phyloP scores from a whole-genome alignment of 768 basidiomycete species.

The Nidularia sp. region DNA sequence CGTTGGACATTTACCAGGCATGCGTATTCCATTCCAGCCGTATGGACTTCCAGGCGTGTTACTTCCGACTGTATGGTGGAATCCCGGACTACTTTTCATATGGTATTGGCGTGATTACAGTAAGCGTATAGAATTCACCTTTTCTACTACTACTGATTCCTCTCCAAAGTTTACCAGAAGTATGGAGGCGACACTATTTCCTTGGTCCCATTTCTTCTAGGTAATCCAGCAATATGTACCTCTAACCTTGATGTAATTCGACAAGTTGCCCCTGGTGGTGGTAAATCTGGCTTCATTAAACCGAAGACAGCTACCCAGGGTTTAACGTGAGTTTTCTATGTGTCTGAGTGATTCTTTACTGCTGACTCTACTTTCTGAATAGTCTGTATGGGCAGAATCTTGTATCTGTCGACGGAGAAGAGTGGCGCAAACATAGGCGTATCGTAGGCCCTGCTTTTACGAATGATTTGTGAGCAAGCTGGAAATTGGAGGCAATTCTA shows the following conservation, averaged over 20 bases:
- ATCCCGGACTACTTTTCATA: conserved; percentile 14
- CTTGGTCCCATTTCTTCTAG: conserved; percentile 15
- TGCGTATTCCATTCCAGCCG: conserved; percentile 20
- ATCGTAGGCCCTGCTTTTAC: conserved; percentile 29
- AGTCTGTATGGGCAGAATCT: conserved; percentile 26
- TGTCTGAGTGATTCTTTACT: too few species aligned
- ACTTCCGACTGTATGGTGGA: conserved; percentile 22
- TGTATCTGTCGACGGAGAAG: conserved; percentile 22
- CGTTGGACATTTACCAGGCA: conserved; percentile 15
- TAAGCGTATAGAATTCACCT: conserved; percentile 6
- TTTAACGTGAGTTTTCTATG: conserved; percentile 6
- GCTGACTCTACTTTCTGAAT: too few species aligned
- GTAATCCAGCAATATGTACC: conserved; percentile 14
- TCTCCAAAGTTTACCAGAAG: not conserved
- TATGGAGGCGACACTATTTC: conserved; percentile 14
- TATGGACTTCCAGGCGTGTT: conserved; percentile 18
- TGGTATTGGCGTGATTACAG: conserved; percentile 19
- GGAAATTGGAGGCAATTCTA: not conserved
- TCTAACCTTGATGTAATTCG: conserved; percentile 21
- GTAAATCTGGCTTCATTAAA: conserved; percentile 16
- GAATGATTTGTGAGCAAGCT: conserved; percentile 14
- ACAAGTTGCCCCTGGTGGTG: conserved; percentile 15
- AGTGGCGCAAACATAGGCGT: conserved; percentile 28
- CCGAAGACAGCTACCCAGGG: conserved; percentile 10
- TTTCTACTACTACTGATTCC: not conserved